Conservation (phyloP, 176 grass and related monocot genomes). For the Ensete ventricosum region DNA sequence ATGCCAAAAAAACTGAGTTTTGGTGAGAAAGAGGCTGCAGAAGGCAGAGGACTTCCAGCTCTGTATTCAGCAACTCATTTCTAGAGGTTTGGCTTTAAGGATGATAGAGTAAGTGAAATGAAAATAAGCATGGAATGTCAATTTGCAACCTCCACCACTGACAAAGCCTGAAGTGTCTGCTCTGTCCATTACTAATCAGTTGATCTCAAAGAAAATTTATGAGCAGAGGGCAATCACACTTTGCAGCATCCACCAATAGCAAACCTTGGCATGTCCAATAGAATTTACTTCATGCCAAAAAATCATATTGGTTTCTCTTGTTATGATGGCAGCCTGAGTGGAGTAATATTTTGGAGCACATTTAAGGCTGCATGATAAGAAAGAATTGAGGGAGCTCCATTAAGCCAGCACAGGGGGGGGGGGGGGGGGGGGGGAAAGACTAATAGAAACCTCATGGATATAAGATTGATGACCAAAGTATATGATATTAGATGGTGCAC, state of each 20-base stretch:
- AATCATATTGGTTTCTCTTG: not conserved
- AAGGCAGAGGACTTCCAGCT: not conserved
- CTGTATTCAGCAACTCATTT: not conserved
- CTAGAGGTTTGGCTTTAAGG: constrained; percentile 21
- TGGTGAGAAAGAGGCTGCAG: not conserved
- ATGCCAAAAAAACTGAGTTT: not conserved
- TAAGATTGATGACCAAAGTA: too few species aligned
- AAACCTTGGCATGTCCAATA: constrained; percentile 1
- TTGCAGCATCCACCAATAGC: not conserved
- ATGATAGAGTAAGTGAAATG: constrained; percentile 39
- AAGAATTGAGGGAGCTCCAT: too few species aligned
- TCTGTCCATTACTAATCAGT: constrained; percentile 38
- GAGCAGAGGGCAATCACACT: not conserved
- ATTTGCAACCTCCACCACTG: constrained; percentile 40
- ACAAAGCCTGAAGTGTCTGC: constrained; percentile 71
- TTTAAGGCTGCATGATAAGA: not conserved
- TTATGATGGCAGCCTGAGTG: not conserved
- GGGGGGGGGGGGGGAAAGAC: too few species aligned
- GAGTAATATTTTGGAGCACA: not conserved
- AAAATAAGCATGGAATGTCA: constrained; percentile 47
- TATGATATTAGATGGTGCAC: too few species aligned
- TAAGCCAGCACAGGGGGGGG: too few species aligned
- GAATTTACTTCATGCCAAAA: not conserved
- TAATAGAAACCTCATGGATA: too few species aligned
- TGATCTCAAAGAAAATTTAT: not conserved